These are phyloP conservation scores for Penicillium cataractarum DNA, from an alignment of 495 filamentous ascomycete genomes.

Conservation along the genomic window DNA sequence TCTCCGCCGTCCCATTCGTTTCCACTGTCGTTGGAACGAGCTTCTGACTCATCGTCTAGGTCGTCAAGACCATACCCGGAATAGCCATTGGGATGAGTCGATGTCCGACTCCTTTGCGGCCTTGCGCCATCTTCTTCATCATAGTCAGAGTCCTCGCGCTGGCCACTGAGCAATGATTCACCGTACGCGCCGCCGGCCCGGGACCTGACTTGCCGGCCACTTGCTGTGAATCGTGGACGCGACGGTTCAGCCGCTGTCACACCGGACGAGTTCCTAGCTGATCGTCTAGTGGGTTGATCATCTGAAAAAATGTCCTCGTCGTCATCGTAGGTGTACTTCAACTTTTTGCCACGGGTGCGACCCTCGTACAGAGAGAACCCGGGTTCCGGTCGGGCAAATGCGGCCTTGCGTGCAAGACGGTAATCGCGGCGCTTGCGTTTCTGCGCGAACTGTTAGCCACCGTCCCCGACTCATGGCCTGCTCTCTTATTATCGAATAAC, in stretches of 20 bases:
- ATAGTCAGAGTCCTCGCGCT: constrained; percentile 39
- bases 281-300: constrained; percentile 65
- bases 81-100: constrained; percentile 45
- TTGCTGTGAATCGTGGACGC: constrained; percentile 85
- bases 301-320: constrained; percentile 83
- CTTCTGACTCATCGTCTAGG: constrained; percentile 68
- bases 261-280: constrained; percentile 69
- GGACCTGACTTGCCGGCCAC: constrained; percentile 81
- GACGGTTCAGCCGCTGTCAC: constrained; percentile 69
- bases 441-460: constrained; percentile 50
- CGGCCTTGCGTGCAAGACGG: constrained; percentile 79
- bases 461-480: neutral
- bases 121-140: constrained; percentile 38
- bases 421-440: constrained; percentile 95
- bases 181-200: constrained; percentile 80
- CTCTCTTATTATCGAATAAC: constrained; percentile 15
- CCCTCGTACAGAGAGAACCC: constrained; percentile 95
- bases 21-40: constrained; percentile 58
- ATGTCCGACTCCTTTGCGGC: constrained; percentile 36
- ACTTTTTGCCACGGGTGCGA: constrained; percentile 90
- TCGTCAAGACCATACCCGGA: constrained; percentile 60
- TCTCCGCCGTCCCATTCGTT: constrained; percentile 72
- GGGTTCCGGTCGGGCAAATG: constrained; percentile 84
- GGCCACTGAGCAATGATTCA: constrained; percentile 64
- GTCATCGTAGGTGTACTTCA: constrained; percentile 94